Conservation (phyloP, 768 basidiomycete genomes). For the Mycena galopus region DNA sequence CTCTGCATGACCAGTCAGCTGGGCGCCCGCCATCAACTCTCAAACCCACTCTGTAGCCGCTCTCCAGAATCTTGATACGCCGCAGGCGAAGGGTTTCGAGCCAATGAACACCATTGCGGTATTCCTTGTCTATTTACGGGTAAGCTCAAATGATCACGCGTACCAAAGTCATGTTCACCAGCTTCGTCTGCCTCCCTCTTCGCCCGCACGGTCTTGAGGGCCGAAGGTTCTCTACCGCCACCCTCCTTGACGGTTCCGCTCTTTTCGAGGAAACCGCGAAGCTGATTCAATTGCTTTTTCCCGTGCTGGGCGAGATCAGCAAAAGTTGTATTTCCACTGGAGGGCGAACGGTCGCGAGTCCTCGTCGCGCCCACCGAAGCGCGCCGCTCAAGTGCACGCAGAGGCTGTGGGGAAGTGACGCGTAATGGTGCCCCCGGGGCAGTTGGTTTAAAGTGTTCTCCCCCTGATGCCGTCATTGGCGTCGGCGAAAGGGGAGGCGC, state of each 20-base stretch:
- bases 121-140: constrained; percentile 79
- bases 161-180: constrained; percentile 61
- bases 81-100: constrained; percentile 90
- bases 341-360: constrained; percentile 81
- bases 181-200: constrained; percentile 95
- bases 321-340: constrained; percentile 79
- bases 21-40: not conserved
- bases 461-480: constrained; percentile 50
- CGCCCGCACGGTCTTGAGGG: constrained; percentile 81
- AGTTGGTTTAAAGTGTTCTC: constrained; percentile 57
- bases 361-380: constrained; percentile 71
- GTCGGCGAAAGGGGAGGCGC: constrained; percentile 49
- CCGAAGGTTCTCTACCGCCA: constrained; percentile 71
- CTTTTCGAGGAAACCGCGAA: constrained; percentile 89
- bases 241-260: constrained; percentile 76
- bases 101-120: constrained; percentile 91
- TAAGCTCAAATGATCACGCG: constrained; percentile 15
- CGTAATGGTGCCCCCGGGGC: constrained; percentile 60
- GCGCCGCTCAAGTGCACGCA: constrained; percentile 80
- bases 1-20: constrained; percentile 61
- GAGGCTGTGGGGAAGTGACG: constrained; percentile 79
- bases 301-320: constrained; percentile 92
- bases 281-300: constrained; percentile 88
- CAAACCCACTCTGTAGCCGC: constrained; percentile 79
- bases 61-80: constrained; percentile 84